A percentile compares a stretch with the other conserved stretches of the same genome.
Conservation (phyloP, 2,329 filamentous ascomycete species). For the Macroventuria anomochaeta region DNA sequence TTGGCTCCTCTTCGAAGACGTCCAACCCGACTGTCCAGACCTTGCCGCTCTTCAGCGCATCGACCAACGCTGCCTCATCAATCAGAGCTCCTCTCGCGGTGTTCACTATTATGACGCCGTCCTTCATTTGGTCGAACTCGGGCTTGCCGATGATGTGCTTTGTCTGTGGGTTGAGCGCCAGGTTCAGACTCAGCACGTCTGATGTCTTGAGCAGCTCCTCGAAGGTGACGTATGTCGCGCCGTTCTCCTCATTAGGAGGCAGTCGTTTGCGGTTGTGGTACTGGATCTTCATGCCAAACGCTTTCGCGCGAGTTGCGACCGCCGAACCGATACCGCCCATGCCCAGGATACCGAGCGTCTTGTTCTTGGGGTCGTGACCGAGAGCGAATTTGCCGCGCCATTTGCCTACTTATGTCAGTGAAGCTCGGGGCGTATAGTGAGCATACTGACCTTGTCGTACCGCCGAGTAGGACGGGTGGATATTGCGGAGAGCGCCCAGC, state of each 20-base stretch:
- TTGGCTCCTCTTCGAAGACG: conserved; percentile 65
- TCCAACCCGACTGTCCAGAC: conserved; percentile 63
- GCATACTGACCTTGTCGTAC: conserved; percentile 50
- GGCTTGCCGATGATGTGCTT: conserved; percentile 59
- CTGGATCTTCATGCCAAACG: conserved; percentile 64
- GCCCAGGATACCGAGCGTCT: conserved; percentile 63
- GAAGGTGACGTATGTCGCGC: conserved; percentile 62
- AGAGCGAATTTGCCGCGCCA: conserved; percentile 57
- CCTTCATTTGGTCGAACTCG: conserved; percentile 62
- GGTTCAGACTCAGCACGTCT: conserved; percentile 62
- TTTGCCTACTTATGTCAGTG: conserved; percentile 39
- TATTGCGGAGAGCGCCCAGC: conserved; percentile 59
- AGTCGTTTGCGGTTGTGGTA: conserved; percentile 62
- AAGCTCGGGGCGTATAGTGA: neutral
- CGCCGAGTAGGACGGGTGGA: conserved; percentile 56
- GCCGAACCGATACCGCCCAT: conserved; percentile 66
- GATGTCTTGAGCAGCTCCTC: conserved; percentile 61
- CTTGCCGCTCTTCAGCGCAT: conserved; percentile 61
- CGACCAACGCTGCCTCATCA: conserved; percentile 62
- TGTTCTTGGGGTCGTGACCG: conserved; percentile 61
- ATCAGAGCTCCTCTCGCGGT: conserved; percentile 64
- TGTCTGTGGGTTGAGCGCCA: conserved; percentile 59
- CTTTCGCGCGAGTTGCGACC: conserved; percentile 56
- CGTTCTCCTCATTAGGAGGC: conserved; percentile 50
- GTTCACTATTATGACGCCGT: conserved; percentile 64